A percentile compares a stretch with the other conserved stretches of the same genome.
Evolutionary conservation across 306 rosid species (phyloP).

Genomic region (Vigna unguiculata): DNA sequence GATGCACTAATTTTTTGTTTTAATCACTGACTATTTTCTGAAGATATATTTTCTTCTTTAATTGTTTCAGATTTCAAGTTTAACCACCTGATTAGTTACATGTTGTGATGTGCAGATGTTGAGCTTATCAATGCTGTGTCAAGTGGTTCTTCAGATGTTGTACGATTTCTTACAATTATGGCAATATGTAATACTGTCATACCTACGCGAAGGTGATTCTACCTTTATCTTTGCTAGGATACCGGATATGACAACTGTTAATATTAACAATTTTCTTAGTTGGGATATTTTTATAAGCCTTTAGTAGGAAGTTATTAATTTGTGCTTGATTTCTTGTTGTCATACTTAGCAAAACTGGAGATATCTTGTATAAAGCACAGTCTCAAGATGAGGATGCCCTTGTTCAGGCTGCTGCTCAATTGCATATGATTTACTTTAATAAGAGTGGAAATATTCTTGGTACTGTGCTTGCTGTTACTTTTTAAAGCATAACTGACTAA

Average conservation of each 20-base stretch:
- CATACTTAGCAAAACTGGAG: conserved; percentile 80
- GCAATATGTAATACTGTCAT: conserved; percentile 94
- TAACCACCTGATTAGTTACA: conserved; percentile 46
- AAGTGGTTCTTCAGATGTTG: conserved; percentile 74
- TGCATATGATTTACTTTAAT: conserved; percentile 88
- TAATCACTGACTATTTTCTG: conserved; percentile 26
- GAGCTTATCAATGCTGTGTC: conserved; percentile 77
- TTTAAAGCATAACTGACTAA: conserved; percentile 24
- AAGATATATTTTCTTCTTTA: conserved; percentile 28
- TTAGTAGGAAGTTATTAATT: conserved; percentile 21
- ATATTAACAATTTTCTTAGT: conserved; percentile 17
- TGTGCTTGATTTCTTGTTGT: conserved; percentile 42
- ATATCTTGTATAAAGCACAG: conserved; percentile 90
- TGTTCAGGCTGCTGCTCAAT: conserved; percentile 85
- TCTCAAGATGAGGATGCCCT: conserved; percentile 99
- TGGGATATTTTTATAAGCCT: conserved; percentile 23
- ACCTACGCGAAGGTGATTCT: conserved; percentile 79
- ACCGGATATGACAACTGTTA: conserved; percentile 1
- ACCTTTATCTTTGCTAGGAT: conserved; percentile 40
- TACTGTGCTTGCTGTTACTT: conserved; percentile 49
- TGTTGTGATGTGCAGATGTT: conserved; percentile 66
- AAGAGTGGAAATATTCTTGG: conserved; percentile 79
- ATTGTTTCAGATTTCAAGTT: conserved; percentile 39
- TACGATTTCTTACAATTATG: conserved; percentile 86
- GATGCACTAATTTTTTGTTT: conserved; percentile 20